phyloP scores from a whole-genome alignment of 257 asterid genomes.

The Voacanga thouarsii region DNA sequence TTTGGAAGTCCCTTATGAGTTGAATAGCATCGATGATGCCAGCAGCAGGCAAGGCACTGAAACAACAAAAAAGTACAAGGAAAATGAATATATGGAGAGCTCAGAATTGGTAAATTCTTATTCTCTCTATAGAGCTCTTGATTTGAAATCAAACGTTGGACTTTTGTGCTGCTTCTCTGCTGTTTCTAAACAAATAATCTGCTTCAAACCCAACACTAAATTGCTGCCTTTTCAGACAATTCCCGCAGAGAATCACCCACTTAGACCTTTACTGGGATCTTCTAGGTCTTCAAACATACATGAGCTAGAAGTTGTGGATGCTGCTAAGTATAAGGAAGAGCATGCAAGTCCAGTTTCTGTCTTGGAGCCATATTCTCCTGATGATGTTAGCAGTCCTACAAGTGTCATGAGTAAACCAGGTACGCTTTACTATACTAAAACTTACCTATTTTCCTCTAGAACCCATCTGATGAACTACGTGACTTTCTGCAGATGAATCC shows the following conservation, averaged over 20 bases:
- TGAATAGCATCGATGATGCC: conserved; percentile 12
- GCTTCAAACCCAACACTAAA: conserved; percentile 1
- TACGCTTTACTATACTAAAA: conserved; percentile 22
- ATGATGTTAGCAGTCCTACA: conserved; percentile 51
- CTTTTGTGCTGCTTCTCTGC: neutral
- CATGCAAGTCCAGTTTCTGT: conserved; percentile 84
- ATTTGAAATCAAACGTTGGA: neutral
- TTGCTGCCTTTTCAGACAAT: conserved; percentile 30
- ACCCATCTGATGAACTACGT: neutral
- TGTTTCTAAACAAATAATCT: neutral
- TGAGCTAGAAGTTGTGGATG: conserved; percentile 29
- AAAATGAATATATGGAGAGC: conserved; percentile 16
- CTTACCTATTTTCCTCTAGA: neutral
- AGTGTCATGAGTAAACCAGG: conserved; percentile 38
- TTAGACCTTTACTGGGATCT: conserved; percentile 36
- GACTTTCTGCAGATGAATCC: conserved; percentile 35
- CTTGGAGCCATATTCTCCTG: conserved; percentile 55
- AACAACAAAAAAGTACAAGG: conserved; percentile 21
- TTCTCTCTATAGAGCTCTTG: neutral
- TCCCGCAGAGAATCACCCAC: conserved; percentile 39
- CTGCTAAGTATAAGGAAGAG: conserved; percentile 52
- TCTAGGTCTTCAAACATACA: conserved; percentile 37
- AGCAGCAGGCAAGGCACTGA: conserved; percentile 8
- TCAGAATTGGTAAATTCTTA: conserved; percentile 32
- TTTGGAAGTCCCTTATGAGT: conserved; percentile 22